Conservation (phyloP, 176 grass and related monocot genomes). For the Neostapfia colusana region DNA sequence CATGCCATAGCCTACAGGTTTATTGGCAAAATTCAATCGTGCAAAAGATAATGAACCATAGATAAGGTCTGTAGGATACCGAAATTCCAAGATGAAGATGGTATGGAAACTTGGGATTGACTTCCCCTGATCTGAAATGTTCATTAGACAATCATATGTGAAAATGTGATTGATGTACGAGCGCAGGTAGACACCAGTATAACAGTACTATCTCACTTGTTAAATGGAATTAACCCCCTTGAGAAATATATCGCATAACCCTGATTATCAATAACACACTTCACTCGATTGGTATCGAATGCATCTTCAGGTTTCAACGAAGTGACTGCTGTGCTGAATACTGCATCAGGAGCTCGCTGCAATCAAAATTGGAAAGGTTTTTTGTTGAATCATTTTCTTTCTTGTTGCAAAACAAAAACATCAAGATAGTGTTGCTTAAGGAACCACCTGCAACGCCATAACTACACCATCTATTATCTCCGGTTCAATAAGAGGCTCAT, state of each 20-base stretch:
- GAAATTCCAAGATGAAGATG: slow-evolving; percentile 96
- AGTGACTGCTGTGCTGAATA: slow-evolving; percentile 93
- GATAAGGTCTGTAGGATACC: slow-evolving; percentile 44
- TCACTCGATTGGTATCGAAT: slow-evolving; percentile 83
- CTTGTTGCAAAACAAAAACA: background rate
- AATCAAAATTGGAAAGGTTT: slow-evolving; percentile 23
- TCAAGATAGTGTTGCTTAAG: slow-evolving; percentile 33
- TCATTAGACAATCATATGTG: background rate
- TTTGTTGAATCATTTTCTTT: no score
- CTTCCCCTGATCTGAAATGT: slow-evolving; percentile 75
- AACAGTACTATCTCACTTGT: slow-evolving; percentile 59
- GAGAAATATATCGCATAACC: slow-evolving; percentile 99
- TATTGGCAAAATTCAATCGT: slow-evolving; percentile 15
- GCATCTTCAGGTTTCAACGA: slow-evolving; percentile 84
- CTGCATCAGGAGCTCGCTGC: slow-evolving; percentile 86
- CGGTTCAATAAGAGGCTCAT: slow-evolving; percentile 92
- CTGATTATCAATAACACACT: slow-evolving; percentile 87
- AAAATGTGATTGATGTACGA: slow-evolving; percentile 19
- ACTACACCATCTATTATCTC: slow-evolving; percentile 99
- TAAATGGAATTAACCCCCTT: slow-evolving; percentile 87
- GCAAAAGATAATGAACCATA: background rate
- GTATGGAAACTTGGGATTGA: slow-evolving; percentile 73
- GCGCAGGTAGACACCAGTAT: background rate
- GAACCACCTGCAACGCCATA: slow-evolving; percentile 81
- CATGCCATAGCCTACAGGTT: background rate